Evolutionary conservation across 2,329 filamentous ascomycete species (phyloP), one percentile per base, ranked within the genome.

Genomic region (Aureobasidium sp.): DNA sequence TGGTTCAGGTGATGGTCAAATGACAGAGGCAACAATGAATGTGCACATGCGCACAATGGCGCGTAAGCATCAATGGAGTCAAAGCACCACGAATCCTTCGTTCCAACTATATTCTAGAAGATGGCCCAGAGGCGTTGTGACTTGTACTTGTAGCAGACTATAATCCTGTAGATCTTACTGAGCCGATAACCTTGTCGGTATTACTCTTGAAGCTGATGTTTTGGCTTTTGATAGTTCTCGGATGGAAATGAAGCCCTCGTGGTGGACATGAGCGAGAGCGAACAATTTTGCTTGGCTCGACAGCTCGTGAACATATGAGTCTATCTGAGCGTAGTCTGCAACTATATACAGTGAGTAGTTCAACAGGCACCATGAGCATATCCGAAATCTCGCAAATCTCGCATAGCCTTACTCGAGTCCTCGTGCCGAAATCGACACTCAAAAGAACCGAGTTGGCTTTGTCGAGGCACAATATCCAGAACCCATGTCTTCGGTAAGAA

Each of bases 91-190:
- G 53, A 47, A 58, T 58, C 55, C 55, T 58, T 47, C 55, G 55
- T 58, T 58, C 55, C 55, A 47, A 32, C 41, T 29, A 58, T 47
- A 48, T 58, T 58, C 55, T 58, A 48, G 55, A 58, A 58, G 55
- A 12, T 44, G 9, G 7, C n/a, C 42, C 34, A 44, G 41, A 34
- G 52, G 39, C 41, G 23, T 55, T 12, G 36, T 46, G 26, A 39
- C 20, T 56, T 42, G 36, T 46, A 39, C 20, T 56, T 42, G 36
- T 46, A 36, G 29, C 34, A 58, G 55, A 48, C 20, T 44, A 44
- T 39, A 34, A 32, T 48, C 20, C 42, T 58, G 41, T 47, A 47
- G 41, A 47, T 58, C 42, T 48, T 44, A 58, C 12, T 20, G 42
- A 48, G 42, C 55, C 55, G 42, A 12, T 13, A 48, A 58, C 55